Base-by-base conservation (phyloP, 2,329 filamentous ascomycete species). In the Lecanosticta acicola region DNA sequence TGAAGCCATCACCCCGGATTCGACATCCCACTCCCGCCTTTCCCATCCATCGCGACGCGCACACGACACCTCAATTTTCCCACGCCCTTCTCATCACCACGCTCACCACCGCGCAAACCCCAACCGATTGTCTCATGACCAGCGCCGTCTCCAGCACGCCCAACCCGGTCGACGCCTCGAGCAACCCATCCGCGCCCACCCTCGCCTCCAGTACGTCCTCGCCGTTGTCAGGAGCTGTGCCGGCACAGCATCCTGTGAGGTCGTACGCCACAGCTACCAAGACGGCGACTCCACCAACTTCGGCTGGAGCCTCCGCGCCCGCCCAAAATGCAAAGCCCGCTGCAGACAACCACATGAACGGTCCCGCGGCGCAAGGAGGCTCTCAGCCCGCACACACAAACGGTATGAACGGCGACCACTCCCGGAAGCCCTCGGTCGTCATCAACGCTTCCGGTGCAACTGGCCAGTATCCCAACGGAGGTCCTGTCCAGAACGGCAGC, bases 371-470 rank as follows among this genome's bases (percentile, higher is more conserved):
- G 53, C 62, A 61, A 54, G 59, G 60, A 58, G 61, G 61, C 56
- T 57, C 59, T 46, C 59, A 61, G 53, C 51, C 51, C 43, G 46
- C 80, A 68, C 78, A 78, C 68, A 79, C 87, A 61, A 71, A 61
- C 39, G 51, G 61, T 65, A 54, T 36, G 35, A 68, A 76, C 44
- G 74, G 75, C 58, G 83, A 88, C 59, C 90, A 97, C 73, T 78
- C 76, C 64, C 81, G 88, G 66, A 95, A 94, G 72, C 82, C 83
- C 55, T 95, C 91, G 14, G 85, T 95, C 62, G 94, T 90, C 61
- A 95, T 96, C 74, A 89, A 81, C 67, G 84, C 88, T 59, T 85
- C 86, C 64, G 87, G 85, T 58, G 80, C 86, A 45, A 85, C 78
- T 58, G 83, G 83, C 63, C 86, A 81, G 66, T 79, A 83, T 50